Evolutionary conservation across 148 eudicot genomes (phyloP), one percentile per base, ranked within the genome.

Genomic region (Amaranthus hypochondriacus): DNA sequence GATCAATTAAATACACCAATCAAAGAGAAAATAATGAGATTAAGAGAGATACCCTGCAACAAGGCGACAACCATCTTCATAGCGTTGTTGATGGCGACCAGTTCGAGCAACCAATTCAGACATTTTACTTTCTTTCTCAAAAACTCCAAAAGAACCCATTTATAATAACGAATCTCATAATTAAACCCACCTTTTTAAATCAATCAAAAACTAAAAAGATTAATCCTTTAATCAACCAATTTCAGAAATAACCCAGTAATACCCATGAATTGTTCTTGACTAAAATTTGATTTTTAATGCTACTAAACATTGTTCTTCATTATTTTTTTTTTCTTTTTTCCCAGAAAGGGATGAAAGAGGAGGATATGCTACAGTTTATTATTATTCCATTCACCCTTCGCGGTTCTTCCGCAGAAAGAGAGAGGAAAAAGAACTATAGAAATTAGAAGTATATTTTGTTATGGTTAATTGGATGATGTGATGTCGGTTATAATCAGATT

Each of bases 91-190:
- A 75, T 84, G 96, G 59, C 96, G 91, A 73, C 96, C 96, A 75
- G 91, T 91, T 12, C 96, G 88, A 49, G 96, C 96, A 58, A 91
- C 96, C 88, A 91, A 87, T 82, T 89, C 96, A 78, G 92, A 89
- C 96, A 90, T 90, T 75, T 75, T 73, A 12, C 72, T 75, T 71
- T 55, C 55, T 62, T 67, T 68, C 58, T 80, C 86, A 75, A 68
- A 62, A 48, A 56, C 47, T 57, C 56, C 66, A 76, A 69, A 56
- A 49, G 21, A 64, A 21, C 70, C 68, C 85, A 79, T 76, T 73
- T 5, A 21, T 60, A 15, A 6, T 60, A 21, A 48, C 42, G 65
- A 72, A 80, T 49, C 56, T 68, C 74, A 80, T 75, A 44, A 51
- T 6, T 15, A 39, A 60, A 4, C 18, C 10, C 46, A 15, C 64